Percentiles rank a stretch among this genome's conserved stretches.
Conservation (phyloP, 1,284 basidiomycete genomes). For the Somion occarium region DNA sequence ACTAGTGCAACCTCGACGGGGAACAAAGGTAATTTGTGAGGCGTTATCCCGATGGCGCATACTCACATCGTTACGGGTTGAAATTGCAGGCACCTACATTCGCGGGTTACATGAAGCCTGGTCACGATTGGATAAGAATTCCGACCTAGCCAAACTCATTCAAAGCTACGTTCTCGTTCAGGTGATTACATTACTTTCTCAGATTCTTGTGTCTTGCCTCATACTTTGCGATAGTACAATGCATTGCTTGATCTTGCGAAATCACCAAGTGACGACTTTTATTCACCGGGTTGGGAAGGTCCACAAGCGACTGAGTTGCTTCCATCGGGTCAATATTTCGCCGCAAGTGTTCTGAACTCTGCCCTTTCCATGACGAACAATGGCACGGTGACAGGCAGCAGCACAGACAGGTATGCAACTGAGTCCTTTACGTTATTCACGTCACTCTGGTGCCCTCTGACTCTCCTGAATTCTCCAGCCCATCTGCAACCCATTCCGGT, state of each 20-base stretch:
- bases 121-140: not conserved
- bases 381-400: no score
- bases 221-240: constrained; percentile 3
- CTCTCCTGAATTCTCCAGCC: no score
- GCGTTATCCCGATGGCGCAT: no score
- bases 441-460: no score
- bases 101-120: constrained; percentile 8
- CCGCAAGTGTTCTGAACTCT: constrained; percentile 8
- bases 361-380: constrained; percentile 4
- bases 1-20: no score
- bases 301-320: constrained; percentile 2
- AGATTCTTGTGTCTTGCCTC: not conserved
- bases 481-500: no score
- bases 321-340: constrained; percentile 10
- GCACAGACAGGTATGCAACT: no score
- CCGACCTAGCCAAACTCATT: constrained; percentile 3
- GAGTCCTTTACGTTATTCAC: no score
- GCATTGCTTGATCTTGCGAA: constrained; percentile 7
- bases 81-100: constrained; percentile 5
- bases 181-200: not conserved
- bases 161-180: constrained; percentile 7
- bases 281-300: constrained; percentile 7
- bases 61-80: no score
- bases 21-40: no score
- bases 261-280: not conserved